Percentiles rank a stretch among this genome's conserved stretches.
phyloP scores from a whole-genome alignment of 2,329 filamentous ascomycete genomes.

The Aspergillus candidus region DNA sequence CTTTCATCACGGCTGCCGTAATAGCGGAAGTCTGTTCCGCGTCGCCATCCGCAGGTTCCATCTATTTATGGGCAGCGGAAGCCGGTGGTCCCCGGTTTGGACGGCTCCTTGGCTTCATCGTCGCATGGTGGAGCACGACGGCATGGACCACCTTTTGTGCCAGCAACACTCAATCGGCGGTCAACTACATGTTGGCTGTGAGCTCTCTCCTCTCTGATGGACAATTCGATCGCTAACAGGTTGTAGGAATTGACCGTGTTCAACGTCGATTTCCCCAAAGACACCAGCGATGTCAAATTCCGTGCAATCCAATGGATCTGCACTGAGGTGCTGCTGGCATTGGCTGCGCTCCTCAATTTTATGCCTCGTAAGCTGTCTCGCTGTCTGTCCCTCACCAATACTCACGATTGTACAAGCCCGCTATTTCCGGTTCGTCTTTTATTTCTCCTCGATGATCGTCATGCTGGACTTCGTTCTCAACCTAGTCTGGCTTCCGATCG shows the following conservation, averaged over 20 bases:
- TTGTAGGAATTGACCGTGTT: conserved; percentile 53
- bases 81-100: conserved; percentile 51
- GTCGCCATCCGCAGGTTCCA: conserved; percentile 53
- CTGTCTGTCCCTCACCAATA: conserved; percentile 11
- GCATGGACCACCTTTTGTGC: conserved; percentile 57
- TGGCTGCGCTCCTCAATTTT: conserved; percentile 48
- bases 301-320: conserved; percentile 57
- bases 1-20: conserved; percentile 55
- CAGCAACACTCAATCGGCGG: conserved; percentile 49
- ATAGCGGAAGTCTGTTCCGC: conserved; percentile 57
- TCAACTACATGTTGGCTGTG: conserved; percentile 50
- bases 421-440: conserved; percentile 38
- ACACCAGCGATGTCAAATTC: conserved; percentile 50
- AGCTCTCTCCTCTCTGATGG: conserved; percentile 7
- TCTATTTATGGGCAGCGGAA: conserved; percentile 58
- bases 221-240: conserved; percentile 7
- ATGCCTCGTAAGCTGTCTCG: conserved; percentile 40
- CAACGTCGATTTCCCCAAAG: conserved; percentile 49
- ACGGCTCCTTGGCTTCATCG: conserved; percentile 54
- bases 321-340: conserved; percentile 47
- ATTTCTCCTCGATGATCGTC: conserved; percentile 37
- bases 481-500: conserved; percentile 57
- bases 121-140: conserved; percentile 60
- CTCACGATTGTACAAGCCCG: conserved; percentile 27
- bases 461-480: conserved; percentile 55